Percentiles rank a stretch among this genome's conserved stretches.
Conservation (phyloP, 306 rosid genomes). For the Prunus dulcis region DNA sequence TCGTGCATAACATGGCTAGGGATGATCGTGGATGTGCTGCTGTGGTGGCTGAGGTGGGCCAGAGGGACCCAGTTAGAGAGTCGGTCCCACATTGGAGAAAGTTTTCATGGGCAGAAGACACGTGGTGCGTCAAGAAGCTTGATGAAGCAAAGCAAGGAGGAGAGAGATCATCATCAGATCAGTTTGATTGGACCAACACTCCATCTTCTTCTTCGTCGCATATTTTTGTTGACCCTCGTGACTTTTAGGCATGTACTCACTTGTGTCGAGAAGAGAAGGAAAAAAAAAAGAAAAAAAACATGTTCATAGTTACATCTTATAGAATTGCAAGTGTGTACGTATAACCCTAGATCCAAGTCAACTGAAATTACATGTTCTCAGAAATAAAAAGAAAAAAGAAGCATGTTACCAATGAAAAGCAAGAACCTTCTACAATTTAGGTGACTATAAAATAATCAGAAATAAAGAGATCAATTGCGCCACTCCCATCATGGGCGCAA, state of each 20-base stretch:
- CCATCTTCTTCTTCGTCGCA: constrained; percentile 48
- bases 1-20: constrained; percentile 73
- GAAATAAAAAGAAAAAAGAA: not conserved
- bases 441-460: not conserved
- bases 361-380: not conserved
- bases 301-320: not conserved
- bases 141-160: constrained; percentile 24
- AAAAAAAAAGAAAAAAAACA: not conserved
- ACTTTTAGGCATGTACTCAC: constrained; percentile 37
- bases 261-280: not conserved
- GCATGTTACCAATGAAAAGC: not conserved
- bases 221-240: constrained; percentile 87
- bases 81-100: constrained; percentile 85
- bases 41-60: constrained; percentile 76
- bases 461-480: not conserved
- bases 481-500: not conserved
- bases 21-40: constrained; percentile 77
- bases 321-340: not conserved
- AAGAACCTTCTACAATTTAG: not conserved
- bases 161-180: constrained; percentile 19
- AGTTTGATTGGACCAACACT: constrained; percentile 36
- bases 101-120: constrained; percentile 74
- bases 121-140: constrained; percentile 79
- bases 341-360: too few species aligned
- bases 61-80: constrained; percentile 68